These are phyloP conservation scores for Scheffersomyces illinoinensis DNA, from an alignment of 1,139 yeast genomes.

Conservation along the genomic window DNA sequence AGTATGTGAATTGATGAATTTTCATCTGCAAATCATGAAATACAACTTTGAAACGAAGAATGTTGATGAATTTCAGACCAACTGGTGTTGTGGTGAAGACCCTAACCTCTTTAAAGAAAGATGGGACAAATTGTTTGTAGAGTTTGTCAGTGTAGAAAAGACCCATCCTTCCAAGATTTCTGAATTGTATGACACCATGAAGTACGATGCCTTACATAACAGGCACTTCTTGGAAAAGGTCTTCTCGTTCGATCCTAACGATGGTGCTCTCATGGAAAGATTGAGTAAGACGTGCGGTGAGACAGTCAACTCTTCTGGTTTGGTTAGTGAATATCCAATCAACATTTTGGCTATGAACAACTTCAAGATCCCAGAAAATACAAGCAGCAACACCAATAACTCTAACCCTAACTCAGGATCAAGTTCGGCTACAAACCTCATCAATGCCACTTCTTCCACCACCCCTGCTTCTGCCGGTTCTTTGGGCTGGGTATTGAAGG, in stretches of 20 bases:
- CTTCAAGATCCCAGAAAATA: constrained; percentile 52
- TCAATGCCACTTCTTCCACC: constrained; percentile 22
- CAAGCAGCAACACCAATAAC: constrained; percentile 9
- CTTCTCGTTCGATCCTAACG: constrained; percentile 69
- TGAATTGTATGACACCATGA: constrained; percentile 97
- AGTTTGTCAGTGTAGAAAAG: constrained; percentile 89
- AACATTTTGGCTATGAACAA: constrained; percentile 76
- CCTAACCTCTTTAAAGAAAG: constrained; percentile 87
- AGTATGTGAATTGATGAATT: constrained; percentile 94
- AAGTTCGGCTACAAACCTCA: constrained; percentile 33
- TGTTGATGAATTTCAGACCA: constrained; percentile 65
- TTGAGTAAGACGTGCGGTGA: constrained; percentile 47
- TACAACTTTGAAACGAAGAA: constrained; percentile 72
- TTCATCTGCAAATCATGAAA: constrained; percentile 82
- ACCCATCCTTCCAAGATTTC: constrained; percentile 97
- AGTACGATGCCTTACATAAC: constrained; percentile 95
- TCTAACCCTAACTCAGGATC: constrained; percentile 10
- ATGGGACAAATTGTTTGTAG: constrained; percentile 96
- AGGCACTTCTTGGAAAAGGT: constrained; percentile 83
- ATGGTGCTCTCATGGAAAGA: constrained; percentile 40
- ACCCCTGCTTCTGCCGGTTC: constrained; percentile 61
- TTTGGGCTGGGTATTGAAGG: constrained; percentile 72
- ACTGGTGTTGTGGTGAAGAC: constrained; percentile 98
- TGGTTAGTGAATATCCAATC: constrained; percentile 80
- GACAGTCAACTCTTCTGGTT: constrained; percentile 58